phyloP scores from a whole-genome alignment of 2,329 filamentous ascomycete genomes.

The Microsporum canis region DNA sequence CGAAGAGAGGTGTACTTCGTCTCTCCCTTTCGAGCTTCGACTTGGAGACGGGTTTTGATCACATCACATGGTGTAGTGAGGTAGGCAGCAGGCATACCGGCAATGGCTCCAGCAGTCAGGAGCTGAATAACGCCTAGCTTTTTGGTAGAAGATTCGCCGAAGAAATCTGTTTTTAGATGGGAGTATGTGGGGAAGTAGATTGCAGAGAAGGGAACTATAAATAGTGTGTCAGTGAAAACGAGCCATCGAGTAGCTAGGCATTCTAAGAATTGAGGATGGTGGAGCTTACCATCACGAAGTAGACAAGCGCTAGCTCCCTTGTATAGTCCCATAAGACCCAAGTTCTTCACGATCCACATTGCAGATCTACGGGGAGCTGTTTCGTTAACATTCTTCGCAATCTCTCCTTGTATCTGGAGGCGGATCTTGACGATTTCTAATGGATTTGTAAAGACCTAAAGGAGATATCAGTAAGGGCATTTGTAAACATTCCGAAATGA shows the following conservation, averaged over 20 bases:
- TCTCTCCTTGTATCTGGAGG: conserved; percentile 91
- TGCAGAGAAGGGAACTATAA: conserved; percentile 75
- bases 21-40: conserved; percentile 94
- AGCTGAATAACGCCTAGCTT: conserved; percentile 85
- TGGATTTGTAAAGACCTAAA: conserved; percentile 86
- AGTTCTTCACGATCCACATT: conserved; percentile 93
- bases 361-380: conserved; percentile 78
- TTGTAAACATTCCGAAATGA: not conserved
- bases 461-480: not conserved
- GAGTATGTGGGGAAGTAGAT: conserved; percentile 98
- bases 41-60: conserved; percentile 96
- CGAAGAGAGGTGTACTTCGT: conserved; percentile 74
- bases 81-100: conserved; percentile 84
- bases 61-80: conserved; percentile 96
- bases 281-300: conserved; percentile 56
- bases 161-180: conserved; percentile 86
- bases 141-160: conserved; percentile 77
- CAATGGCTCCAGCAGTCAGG: conserved; percentile 86
- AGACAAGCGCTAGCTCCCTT: conserved; percentile 93
- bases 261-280: not conserved
- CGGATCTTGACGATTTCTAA: conserved; percentile 99
- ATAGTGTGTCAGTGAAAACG: conserved; percentile 10
- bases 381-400: conserved; percentile 67
- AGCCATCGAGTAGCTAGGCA: not conserved
- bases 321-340: conserved; percentile 89